These are phyloP conservation scores for Perkinsus chesapeaki DNA, from an alignment of 169 alveolate genomes.

Conservation along the genomic window DNA sequence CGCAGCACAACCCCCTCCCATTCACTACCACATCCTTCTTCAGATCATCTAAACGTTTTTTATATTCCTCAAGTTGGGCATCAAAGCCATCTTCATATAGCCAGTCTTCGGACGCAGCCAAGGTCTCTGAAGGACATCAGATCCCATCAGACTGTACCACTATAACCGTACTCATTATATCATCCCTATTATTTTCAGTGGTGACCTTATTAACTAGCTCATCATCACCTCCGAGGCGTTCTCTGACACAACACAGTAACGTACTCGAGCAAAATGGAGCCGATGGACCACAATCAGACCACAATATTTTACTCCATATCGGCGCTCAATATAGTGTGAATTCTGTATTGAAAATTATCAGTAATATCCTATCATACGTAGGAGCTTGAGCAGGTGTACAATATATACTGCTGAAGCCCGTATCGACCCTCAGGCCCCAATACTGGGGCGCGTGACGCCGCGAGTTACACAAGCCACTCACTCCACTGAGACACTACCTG, in stretches of 20 bases:
- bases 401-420: too few species aligned
- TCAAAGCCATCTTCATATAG: conserved; percentile 22
- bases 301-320: too few species aligned
- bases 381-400: too few species aligned
- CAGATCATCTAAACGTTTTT: conserved; percentile 3
- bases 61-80: conserved; percentile 14
- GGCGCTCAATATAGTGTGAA: too few species aligned
- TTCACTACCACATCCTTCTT: conserved; percentile 3
- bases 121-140: background rate
- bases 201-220: background rate
- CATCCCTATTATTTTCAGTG: background rate
- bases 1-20: background rate
- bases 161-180: background rate
- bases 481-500: background rate
- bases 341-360: too few species aligned
- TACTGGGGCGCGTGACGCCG: too few species aligned
- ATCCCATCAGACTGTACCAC: background rate
- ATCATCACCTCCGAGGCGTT: background rate
- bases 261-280: background rate
- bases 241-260: background rate
- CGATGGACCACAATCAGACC: too few species aligned
- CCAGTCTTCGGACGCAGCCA: conserved; percentile 23
- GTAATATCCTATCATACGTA: too few species aligned
- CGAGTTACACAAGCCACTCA: too few species aligned
- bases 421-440: too few species aligned